Evolutionary conservation across 1,284 basidiomycete genomes (phyloP).

Genomic region (Sanghuangporus weigelae): DNA sequence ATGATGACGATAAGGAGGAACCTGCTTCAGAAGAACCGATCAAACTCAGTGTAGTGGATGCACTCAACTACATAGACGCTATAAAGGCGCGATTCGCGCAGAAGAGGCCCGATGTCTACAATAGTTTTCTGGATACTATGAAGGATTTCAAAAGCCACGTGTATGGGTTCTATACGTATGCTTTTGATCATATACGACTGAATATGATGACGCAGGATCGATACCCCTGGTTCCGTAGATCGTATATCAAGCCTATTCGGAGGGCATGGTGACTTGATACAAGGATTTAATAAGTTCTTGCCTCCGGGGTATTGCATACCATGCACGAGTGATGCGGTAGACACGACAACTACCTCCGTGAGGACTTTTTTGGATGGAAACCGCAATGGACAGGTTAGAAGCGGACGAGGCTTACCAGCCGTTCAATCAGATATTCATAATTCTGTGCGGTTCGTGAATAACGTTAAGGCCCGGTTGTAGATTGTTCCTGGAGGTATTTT

Average conservation of each 20-base stretch:
- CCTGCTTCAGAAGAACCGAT: too few relatives aligned
- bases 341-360: constrained; percentile 67
- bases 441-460: constrained; percentile 97
- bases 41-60: too few relatives aligned
- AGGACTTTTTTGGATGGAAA: constrained; percentile 25
- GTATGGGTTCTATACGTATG: constrained; percentile 19
- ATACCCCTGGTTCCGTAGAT: too few relatives aligned
- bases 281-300: too few relatives aligned
- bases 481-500: constrained; percentile 95
- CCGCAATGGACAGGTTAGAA: neutral
- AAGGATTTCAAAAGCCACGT: too few relatives aligned
- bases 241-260: too few relatives aligned
- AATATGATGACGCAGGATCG: too few relatives aligned
- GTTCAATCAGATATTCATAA: constrained; percentile 79
- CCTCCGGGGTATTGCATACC: too few relatives aligned
- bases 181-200: neutral
- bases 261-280: too few relatives aligned
- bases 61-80: too few relatives aligned
- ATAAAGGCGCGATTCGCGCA: constrained; percentile 28
- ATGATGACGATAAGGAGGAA: neutral
- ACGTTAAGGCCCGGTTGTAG: constrained; percentile 99
- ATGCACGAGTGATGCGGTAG: constrained; percentile 27
- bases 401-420: constrained; percentile 17
- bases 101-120: too few relatives aligned
- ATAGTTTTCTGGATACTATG: too few relatives aligned